Evolutionary conservation across 768 basidiomycete species (phyloP), one percentile per base, ranked within the genome.

Genomic region (Pulveroboletus sp.): DNA sequence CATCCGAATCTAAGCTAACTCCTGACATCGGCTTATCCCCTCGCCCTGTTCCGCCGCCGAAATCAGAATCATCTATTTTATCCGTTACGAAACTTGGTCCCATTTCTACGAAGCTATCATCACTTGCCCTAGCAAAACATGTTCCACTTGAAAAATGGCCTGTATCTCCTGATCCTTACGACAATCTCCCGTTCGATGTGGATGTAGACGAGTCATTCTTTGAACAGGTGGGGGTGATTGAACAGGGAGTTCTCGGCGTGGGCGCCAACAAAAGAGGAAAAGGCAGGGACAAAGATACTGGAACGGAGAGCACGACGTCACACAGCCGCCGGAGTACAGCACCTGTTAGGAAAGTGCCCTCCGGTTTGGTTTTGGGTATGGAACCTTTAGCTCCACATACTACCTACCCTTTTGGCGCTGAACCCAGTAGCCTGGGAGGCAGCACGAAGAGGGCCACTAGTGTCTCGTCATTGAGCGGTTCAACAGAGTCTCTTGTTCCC

Each of bases 141-240:
- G 38, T 35, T 39, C 51, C 36, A 28, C 43, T 35, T 11, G 43
- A 15, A 44, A 56, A 55, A 49, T 37, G 45, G 37, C 15, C 63
- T n/a, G 32, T 15, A 42, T 64, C 58, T 42, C 56, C 57, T 11
- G 66, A 67, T 43, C 55, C 65, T 17, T 68, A 56, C 49, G 70
- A 68, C 41, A 67, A 69, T 50, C 69, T 72, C 28, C 59, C 67
- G 26, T 61, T 69, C 37, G 67, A 67, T 31, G 57, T 69, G 58
- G 65, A 65, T 11, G 57, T 75, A 39, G 68, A 73, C 41, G 74
- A 71, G 6, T 66, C 57, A 11, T 69, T 79, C 50, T 60, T 76
- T 18, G 72, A 69, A 54, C 71, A 73, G 51, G 57, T 63, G 48
- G 67, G 64, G 31, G 56, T 54, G 57, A 59, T 62, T 31, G 63